Conservation (phyloP, 2,329 filamentous ascomycete genomes). For the Karstenula rhodostoma region DNA sequence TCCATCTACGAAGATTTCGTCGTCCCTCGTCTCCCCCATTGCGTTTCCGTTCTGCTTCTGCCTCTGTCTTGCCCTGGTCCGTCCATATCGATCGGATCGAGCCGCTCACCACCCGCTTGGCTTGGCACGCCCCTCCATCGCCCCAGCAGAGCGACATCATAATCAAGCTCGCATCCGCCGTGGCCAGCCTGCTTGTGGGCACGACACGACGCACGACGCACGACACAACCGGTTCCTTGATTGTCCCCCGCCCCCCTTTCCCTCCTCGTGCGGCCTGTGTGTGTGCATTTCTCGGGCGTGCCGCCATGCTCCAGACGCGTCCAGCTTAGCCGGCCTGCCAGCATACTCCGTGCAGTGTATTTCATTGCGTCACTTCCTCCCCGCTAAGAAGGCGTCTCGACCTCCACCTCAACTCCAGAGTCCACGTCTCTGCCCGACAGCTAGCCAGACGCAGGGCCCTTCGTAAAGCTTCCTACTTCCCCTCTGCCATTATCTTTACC, state of each 20-base stretch:
- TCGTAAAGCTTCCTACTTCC: slow-evolving; percentile 13
- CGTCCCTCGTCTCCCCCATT: not conserved
- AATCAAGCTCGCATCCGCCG: not conserved
- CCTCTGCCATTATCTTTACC: slow-evolving; percentile 16
- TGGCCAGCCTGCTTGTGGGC: not conserved
- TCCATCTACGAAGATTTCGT: not conserved
- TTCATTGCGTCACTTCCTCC: slow-evolving; percentile 17
- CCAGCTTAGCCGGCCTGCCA: slow-evolving; percentile 10
- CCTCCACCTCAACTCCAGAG: slow-evolving; percentile 8
- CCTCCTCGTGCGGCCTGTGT: not conserved
- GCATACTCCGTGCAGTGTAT: slow-evolving; percentile 6
- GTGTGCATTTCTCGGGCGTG: not conserved
- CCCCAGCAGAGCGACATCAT: not conserved
- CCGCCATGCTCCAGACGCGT: slow-evolving; percentile 13
- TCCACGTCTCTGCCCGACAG: not conserved
- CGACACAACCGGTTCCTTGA: not conserved
- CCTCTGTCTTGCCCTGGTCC: not conserved
- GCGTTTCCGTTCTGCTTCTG: not conserved
- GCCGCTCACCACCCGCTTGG: not conserved
- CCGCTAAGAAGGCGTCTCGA: slow-evolving; percentile 6
- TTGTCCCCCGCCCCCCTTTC: not conserved
- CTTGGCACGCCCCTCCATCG: not conserved
- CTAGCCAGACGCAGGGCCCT: slow-evolving; percentile 2
- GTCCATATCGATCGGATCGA: slow-evolving; percentile 8
- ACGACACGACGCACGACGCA: not conserved